These are phyloP conservation scores for Allium fistulosum DNA, from an alignment of 106 monocot genomes.

Conservation along the genomic window DNA sequence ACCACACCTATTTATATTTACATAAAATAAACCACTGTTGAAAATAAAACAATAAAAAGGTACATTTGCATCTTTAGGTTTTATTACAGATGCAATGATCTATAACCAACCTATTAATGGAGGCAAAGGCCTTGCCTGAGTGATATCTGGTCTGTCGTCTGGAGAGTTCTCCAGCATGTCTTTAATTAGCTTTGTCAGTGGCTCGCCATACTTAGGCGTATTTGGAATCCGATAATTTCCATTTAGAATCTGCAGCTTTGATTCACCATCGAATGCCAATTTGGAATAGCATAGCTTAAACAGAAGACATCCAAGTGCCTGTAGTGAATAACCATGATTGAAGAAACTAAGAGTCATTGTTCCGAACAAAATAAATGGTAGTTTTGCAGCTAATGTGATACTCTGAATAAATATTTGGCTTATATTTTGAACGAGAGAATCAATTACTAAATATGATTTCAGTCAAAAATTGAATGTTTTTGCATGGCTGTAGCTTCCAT, in stretches of 20 bases:
- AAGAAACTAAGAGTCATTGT: no score
- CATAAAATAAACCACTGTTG: background rate
- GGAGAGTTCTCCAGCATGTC: slow-evolving; percentile 87
- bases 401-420: no score
- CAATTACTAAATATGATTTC: no score
- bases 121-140: slow-evolving; percentile 99
- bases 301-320: slow-evolving; percentile 92
- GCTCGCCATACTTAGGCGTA: slow-evolving; percentile 67
- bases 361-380: no score
- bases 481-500: no score
- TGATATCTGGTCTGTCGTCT: slow-evolving; percentile 87
- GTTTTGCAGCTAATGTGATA: no score
- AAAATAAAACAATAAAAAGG: background rate
- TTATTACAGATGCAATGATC: slow-evolving; percentile 52
- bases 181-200: slow-evolving; percentile 66
- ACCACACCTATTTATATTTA: slow-evolving; percentile 63
- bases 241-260: slow-evolving; percentile 86
- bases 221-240: slow-evolving; percentile 90
- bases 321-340: background rate
- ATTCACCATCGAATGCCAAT: slow-evolving; percentile 94
- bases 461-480: no score
- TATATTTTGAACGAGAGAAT: no score
- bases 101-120: slow-evolving; percentile 84
- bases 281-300: slow-evolving; percentile 86
- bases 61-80: slow-evolving; percentile 16